Percentiles rank a stretch among this genome's conserved stretches.
phyloP scores from a whole-genome alignment of 225 moss, liverwort and hornwort species.

The Anthoceros angustus region DNA sequence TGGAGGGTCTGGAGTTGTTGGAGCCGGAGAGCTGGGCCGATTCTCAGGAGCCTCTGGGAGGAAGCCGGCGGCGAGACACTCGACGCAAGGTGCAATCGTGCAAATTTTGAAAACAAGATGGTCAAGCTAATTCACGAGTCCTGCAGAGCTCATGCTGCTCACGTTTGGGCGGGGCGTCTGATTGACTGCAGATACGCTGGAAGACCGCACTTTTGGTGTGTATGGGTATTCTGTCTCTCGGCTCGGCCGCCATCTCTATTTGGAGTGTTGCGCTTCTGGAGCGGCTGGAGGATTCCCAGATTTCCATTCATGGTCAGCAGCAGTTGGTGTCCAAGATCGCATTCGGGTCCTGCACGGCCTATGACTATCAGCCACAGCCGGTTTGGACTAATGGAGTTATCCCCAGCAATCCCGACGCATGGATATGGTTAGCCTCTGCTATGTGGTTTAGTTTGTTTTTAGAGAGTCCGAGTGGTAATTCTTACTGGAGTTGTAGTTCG shows the following conservation, averaged over 20 bases:
- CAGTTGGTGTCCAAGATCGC: conserved; percentile 37
- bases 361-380: conserved; percentile 39
- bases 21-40: background rate
- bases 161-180: background rate
- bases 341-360: conserved; percentile 41
- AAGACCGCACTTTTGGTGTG: conserved; percentile 22
- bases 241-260: conserved; percentile 30
- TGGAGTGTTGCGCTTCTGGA: conserved; percentile 30
- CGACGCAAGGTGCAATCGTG: background rate
- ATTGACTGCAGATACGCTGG: conserved; percentile 25
- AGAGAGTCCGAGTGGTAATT: background rate
- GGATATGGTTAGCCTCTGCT: conserved; percentile 23
- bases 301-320: conserved; percentile 19
- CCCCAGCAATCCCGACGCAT: conserved; percentile 42
- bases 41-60: background rate
- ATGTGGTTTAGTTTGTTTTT: conserved; percentile 11
- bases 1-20: background rate
- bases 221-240: conserved; percentile 25
- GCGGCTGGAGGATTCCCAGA: conserved; percentile 13
- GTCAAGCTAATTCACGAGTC: background rate
- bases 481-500: background rate
- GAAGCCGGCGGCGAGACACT: background rate
- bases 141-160: too few species aligned
- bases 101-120: background rate
- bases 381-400: conserved; percentile 38